Conservation (phyloP, 75 land plant genomes). For the Ceratopteris richardii region DNA sequence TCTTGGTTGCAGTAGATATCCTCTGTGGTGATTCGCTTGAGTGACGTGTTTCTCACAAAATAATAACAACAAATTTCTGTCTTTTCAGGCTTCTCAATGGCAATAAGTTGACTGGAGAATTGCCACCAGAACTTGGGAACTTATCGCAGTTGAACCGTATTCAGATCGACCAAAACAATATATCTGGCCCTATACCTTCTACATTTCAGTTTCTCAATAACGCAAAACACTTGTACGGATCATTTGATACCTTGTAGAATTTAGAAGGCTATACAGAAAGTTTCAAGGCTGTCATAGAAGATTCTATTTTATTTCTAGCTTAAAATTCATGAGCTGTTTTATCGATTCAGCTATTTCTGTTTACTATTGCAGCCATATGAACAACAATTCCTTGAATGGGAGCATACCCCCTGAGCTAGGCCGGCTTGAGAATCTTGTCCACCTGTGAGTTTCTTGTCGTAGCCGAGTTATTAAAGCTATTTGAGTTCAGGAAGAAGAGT, state of each 20-base stretch:
- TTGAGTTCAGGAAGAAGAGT: no score
- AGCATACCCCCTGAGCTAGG: slow-evolving; percentile 56
- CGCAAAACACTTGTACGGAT: slow-evolving; percentile 46
- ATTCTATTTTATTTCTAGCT: no score
- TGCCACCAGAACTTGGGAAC: slow-evolving; percentile 72
- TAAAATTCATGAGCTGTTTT: no score
- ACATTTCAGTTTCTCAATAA: slow-evolving; percentile 52
- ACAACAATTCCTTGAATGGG: slow-evolving; percentile 70
- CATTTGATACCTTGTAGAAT: no score
- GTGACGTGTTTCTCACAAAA: no score
- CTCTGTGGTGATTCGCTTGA: no score
- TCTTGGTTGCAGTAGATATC: no score
- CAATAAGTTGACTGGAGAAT: slow-evolving; percentile 54
- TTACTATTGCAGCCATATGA: slow-evolving; percentile 53
- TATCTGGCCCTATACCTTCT: slow-evolving; percentile 68
- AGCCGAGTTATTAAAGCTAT: no score
- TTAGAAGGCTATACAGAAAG: no score
- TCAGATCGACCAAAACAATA: slow-evolving; percentile 65
- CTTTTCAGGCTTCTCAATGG: slow-evolving; percentile 74
- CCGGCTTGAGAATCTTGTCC: slow-evolving; percentile 34
- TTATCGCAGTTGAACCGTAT: slow-evolving; percentile 49
- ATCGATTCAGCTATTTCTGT: background rate
- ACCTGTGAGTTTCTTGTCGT: no score
- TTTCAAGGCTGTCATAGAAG: no score
- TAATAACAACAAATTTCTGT: no score